Conservation (phyloP, 345 rosid genomes). For the Gossypium turneri region DNA sequence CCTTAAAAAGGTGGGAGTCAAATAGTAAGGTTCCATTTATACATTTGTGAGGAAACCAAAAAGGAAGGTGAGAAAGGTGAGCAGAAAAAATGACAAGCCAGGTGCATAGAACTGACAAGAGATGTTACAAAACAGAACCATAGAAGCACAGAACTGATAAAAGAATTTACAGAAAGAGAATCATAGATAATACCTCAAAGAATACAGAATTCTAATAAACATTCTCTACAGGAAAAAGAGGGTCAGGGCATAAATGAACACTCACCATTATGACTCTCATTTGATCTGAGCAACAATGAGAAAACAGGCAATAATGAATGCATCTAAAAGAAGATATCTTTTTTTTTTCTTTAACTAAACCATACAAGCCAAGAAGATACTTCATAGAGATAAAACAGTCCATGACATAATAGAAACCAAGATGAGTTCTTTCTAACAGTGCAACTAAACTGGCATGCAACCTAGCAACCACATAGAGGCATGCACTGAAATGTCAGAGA, state of each 20-base stretch:
- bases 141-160: neutral
- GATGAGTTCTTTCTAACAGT: neutral
- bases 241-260: neutral
- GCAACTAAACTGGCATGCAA: neutral
- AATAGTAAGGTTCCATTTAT: conserved; percentile 1
- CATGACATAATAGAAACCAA: neutral
- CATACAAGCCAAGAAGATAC: neutral
- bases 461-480: neutral
- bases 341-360: neutral
- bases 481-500: neutral
- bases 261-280: neutral
- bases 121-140: neutral
- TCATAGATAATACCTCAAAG: neutral
- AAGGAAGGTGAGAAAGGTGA: neutral
- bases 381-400: neutral
- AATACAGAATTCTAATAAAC: neutral
- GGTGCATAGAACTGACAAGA: neutral
- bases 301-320: neutral
- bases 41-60: conserved; percentile 13
- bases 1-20: conserved; percentile 42
- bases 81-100: neutral
- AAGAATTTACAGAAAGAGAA: neutral
- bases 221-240: neutral
- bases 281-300: neutral
- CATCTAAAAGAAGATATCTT: neutral